These are phyloP conservation scores for Lepiota venenata DNA, from an alignment of 768 basidiomycete genomes.

Conservation along the genomic window DNA sequence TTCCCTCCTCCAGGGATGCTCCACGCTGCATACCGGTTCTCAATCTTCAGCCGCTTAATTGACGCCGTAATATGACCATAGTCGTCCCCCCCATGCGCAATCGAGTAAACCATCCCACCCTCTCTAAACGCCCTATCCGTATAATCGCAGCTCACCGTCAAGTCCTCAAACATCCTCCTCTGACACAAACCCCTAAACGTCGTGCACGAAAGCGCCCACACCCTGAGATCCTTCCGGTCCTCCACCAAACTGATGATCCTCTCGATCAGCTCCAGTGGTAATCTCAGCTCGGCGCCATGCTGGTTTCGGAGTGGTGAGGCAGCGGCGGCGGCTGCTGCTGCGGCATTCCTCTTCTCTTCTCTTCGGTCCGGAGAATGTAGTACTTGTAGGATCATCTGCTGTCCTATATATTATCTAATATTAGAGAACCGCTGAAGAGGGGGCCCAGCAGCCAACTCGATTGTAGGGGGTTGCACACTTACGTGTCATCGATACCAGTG, in stretches of 20 bases:
- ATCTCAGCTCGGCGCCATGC: background rate
- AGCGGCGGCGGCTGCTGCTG: background rate
- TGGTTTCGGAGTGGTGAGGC: no score
- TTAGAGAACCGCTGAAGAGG: no score
- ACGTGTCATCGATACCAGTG: background rate
- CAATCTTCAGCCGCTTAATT: conserved; percentile 2
- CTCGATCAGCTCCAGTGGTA: conserved; percentile 10
- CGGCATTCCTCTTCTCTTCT: background rate
- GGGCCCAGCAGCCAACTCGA: no score
- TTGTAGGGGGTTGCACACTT: no score
- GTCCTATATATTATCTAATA: no score
- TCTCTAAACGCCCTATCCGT: background rate
- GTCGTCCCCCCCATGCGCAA: background rate
- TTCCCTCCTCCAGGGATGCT: background rate
- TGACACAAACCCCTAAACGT: background rate
- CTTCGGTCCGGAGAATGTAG: background rate
- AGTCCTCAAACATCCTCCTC: background rate
- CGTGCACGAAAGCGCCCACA: conserved; percentile 9
- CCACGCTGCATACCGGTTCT: conserved; percentile 1
- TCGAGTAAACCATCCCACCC: conserved; percentile 8
- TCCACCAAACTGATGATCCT: background rate
- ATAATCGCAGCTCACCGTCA: conserved; percentile 3
- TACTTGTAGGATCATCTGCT: no score
- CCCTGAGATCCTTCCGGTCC: background rate
- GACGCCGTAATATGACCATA: background rate